Evolutionary conservation across 176 grass and related monocot genomes (phyloP), one percentile per base, ranked within the genome.

Genomic region (Hyparrhenia diplandra): DNA sequence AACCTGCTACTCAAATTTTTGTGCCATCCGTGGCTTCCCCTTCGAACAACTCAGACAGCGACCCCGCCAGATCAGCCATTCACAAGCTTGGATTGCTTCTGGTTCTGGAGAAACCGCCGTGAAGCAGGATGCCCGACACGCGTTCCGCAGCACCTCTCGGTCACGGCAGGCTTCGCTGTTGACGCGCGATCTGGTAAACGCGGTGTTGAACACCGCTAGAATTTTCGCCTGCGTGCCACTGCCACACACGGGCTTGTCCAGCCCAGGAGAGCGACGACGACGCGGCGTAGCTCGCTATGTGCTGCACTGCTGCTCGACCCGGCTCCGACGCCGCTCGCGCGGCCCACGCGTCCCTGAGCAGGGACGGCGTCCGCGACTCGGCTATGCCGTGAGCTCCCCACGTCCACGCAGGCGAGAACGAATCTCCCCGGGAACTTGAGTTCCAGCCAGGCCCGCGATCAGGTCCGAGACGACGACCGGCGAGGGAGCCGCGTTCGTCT

Each of bases 31-130:
- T 6, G 0, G 67, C 41, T 14, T 77, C 72, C 23, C 73, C 72
- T 82, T 83, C 73, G 3, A 83, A 87, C 73, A 87, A 34, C 13
- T 78, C 65, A 9, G 54, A 77, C 16, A 83, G 3, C 13, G 12
- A 59, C 1, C 35, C 35, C 3, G 14, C n/a, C 47, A 84, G 25
- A 39, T 65, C 13, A 13, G 67, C 47, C 5, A 37, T 37, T 37
- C 18, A 4, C 28, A 47, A 83, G 74, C 68, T 36, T 30, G 2
- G 80, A 68, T 11, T 83, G 34, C 59, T 67, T 66, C 14, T 64
- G 21, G 34, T n/a, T n/a, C n/a, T n/a, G n/a, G n/a, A n/a, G 78
- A 16, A 12, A 55, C 73, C 21, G 35, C 45, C 7, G 6, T 39
- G 78, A 83, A 35, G 46, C 80, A 11, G 58, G 57, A 23, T 65